Percentiles rank a stretch among this genome's conserved stretches.
Evolutionary conservation across 1,284 basidiomycete species (phyloP).

Genomic region (Hemileia vastatrix): DNA sequence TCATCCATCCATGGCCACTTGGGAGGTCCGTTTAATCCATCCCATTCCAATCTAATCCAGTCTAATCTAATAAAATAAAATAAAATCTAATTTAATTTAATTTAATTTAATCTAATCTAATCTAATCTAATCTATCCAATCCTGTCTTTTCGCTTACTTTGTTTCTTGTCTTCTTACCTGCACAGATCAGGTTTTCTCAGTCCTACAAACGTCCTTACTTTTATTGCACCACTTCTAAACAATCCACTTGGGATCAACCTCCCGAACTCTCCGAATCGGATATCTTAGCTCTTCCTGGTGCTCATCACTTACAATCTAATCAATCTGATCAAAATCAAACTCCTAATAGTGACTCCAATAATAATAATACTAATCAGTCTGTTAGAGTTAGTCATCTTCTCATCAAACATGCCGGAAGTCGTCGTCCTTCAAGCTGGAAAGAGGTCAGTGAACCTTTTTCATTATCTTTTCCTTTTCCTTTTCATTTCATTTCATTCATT

Average conservation of each 20-base stretch:
- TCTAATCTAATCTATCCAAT: too few relatives aligned
- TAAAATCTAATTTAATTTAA: too few relatives aligned
- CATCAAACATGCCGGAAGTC: slow-evolving; percentile 78
- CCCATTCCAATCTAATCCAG: too few relatives aligned
- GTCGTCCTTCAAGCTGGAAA: slow-evolving; percentile 58
- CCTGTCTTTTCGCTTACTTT: too few relatives aligned
- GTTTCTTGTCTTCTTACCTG: too few relatives aligned
- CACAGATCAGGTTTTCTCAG: too few relatives aligned
- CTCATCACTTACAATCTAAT: slow-evolving; percentile 28
- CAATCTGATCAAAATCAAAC: slow-evolving; percentile 20
- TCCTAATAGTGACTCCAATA: slow-evolving; percentile 26
- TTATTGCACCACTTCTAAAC: slow-evolving; percentile 62
- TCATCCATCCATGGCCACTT: too few relatives aligned
- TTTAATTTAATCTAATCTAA: too few relatives aligned
- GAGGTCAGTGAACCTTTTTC: slow-evolving; percentile 29
- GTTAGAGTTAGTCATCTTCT: slow-evolving; percentile 86
- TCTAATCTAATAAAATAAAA: too few relatives aligned
- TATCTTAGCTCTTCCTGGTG: slow-evolving; percentile 36
- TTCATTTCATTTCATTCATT: background rate
- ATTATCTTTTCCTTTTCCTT: background rate
- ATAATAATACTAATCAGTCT: background rate
- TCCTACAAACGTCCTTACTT: too few relatives aligned
- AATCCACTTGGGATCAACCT: slow-evolving; percentile 78
- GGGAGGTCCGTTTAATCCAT: too few relatives aligned
- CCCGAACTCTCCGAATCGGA: slow-evolving; percentile 51